Conservation (phyloP, 805 yeast genomes). For the Candida lessepsii region DNA sequence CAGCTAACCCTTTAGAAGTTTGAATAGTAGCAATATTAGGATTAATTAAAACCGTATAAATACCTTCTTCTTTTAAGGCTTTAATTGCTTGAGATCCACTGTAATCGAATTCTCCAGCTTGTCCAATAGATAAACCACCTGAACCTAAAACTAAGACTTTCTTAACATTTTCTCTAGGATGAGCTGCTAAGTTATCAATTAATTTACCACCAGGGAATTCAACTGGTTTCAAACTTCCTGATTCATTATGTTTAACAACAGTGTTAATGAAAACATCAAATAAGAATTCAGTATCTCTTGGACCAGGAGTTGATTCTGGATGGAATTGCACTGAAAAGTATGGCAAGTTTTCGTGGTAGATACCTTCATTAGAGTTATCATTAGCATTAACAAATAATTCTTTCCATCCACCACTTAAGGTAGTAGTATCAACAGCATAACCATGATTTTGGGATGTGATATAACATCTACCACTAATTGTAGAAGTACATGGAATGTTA, state of each 20-base stretch:
- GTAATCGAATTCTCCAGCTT: conserved; percentile 98
- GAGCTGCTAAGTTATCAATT: conserved; percentile 70
- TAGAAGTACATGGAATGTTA: conserved; percentile 92
- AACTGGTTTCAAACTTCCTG: conserved; percentile 66
- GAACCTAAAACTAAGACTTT: conserved; percentile 94
- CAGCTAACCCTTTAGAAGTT: conserved; percentile 93
- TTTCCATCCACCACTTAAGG: conserved; percentile 81
- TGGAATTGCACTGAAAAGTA: conserved; percentile 98
- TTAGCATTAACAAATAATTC: conserved; percentile 94
- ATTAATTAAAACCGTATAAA: conserved; percentile 88
- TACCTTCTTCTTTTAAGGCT: conserved; percentile 93
- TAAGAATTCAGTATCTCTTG: conserved; percentile 96
- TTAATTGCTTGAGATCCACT: conserved; percentile 97
- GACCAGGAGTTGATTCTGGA: conserved; percentile 99
- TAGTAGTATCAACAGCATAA: conserved; percentile 84
- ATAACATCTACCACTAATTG: conserved; percentile 91
- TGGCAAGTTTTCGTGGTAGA: conserved; percentile 83
- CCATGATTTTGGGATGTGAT: conserved; percentile 99
- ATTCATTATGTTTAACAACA: conserved; percentile 61
- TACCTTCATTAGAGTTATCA: conserved; percentile 98
- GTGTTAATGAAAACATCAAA: conserved; percentile 90
- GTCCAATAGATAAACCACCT: conserved; percentile 96
- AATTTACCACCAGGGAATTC: conserved; percentile 86
- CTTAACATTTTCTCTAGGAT: conserved; percentile 80
- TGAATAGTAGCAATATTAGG: conserved; percentile 97